Conservation (phyloP, 768 basidiomycete genomes). For the Auricularia auricula-judae region DNA sequence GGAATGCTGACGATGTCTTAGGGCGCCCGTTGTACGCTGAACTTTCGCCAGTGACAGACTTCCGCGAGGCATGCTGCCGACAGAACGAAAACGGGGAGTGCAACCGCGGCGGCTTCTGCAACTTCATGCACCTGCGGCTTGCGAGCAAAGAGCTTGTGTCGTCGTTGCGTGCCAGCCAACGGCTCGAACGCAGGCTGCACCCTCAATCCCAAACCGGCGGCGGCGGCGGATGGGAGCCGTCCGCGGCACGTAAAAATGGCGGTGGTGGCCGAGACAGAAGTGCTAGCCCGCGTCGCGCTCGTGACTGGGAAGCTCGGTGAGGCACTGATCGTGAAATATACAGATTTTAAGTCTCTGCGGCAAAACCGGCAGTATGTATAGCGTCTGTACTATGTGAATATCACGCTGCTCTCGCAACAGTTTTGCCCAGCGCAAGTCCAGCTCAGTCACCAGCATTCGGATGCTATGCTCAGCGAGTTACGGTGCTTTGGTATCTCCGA, state of each 20-base stretch:
- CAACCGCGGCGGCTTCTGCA: slow-evolving; percentile 96
- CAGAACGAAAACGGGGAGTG: slow-evolving; percentile 99
- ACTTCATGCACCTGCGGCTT: slow-evolving; percentile 94
- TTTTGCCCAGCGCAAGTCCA: too few species aligned
- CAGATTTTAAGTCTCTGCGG: too few species aligned
- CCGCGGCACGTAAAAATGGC: slow-evolving; percentile 40
- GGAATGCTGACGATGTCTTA: slow-evolving; percentile 19
- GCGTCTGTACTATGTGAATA: too few species aligned
- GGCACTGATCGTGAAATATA: not conserved
- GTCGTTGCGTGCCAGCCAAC: slow-evolving; percentile 70
- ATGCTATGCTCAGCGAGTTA: too few species aligned
- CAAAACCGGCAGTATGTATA: too few species aligned
- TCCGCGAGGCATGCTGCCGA: slow-evolving; percentile 95
- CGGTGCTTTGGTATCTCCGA: too few species aligned
- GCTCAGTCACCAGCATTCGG: too few species aligned
- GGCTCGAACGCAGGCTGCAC: slow-evolving; percentile 67
- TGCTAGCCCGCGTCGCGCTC: not conserved
- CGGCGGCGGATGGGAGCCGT: slow-evolving; percentile 79
- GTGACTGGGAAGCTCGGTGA: not conserved
- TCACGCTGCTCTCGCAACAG: too few species aligned
- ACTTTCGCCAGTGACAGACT: slow-evolving; percentile 95
- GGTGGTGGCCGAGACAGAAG: not conserved
- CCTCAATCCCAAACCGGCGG: slow-evolving; percentile 52
- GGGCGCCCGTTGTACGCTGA: slow-evolving; percentile 95
- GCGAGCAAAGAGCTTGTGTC: slow-evolving; percentile 77